Evolutionary conservation across 140 eudicot species (phyloP).

Genomic region (Erigeron philadelphicus): DNA sequence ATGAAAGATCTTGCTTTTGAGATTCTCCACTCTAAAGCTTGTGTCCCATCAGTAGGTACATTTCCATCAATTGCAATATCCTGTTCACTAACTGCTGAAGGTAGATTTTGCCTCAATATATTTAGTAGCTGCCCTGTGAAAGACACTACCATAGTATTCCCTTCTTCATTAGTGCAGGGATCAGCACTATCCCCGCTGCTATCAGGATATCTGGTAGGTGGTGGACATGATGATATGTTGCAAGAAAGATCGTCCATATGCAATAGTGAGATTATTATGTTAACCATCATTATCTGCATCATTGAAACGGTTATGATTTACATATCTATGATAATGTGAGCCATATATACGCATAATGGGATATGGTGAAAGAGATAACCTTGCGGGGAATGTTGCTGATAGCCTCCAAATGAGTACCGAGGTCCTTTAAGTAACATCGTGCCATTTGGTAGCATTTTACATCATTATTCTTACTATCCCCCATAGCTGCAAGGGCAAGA

Average conservation of each 20-base stretch:
- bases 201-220: constrained; percentile 36
- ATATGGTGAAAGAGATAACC: constrained; percentile 40
- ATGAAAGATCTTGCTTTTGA: constrained; percentile 64
- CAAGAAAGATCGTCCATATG: constrained; percentile 66
- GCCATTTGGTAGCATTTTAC: constrained; percentile 48
- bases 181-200: constrained; percentile 38
- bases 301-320: constrained; percentile 17
- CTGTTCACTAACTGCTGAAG: constrained; percentile 51
- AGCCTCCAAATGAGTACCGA: constrained; percentile 79
- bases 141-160: constrained; percentile 68
- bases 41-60: constrained; percentile 49
- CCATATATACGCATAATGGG: neutral
- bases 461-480: constrained; percentile 51
- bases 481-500: constrained; percentile 81
- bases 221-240: constrained; percentile 40
- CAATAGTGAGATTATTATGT: constrained; percentile 76
- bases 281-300: constrained; percentile 87
- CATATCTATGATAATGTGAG: neutral
- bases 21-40: constrained; percentile 89
- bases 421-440: constrained; percentile 57
- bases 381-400: constrained; percentile 71
- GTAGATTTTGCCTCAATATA: constrained; percentile 63
- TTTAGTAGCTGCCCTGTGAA: constrained; percentile 62
- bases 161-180: constrained; percentile 44
- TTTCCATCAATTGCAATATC: constrained; percentile 43